Conservation (phyloP, 2,329 filamentous ascomycete species). For the Xylaria sp. region DNA sequence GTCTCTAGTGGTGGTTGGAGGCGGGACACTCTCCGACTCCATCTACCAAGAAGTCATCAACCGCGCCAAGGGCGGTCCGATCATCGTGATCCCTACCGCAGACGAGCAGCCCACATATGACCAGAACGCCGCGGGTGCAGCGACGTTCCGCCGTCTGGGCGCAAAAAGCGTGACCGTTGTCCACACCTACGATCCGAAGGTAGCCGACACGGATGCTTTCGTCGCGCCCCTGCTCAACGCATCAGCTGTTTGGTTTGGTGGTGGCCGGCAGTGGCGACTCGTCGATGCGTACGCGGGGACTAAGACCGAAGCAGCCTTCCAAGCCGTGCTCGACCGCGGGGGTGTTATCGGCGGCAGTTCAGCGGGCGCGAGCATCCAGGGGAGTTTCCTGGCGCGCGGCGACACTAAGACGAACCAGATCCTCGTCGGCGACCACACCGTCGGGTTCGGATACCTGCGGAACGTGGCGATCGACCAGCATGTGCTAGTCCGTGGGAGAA, state of each 20-base stretch:
- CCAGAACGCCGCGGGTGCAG: slow-evolving; percentile 36
- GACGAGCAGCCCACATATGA: slow-evolving; percentile 38
- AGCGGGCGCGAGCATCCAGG: slow-evolving; percentile 43
- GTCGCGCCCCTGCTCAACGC: slow-evolving; percentile 36
- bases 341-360: slow-evolving; percentile 40
- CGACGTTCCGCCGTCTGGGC: slow-evolving; percentile 38
- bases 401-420: slow-evolving; percentile 42
- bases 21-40: slow-evolving; percentile 38
- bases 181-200: slow-evolving; percentile 41
- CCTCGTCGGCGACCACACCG: slow-evolving; percentile 41
- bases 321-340: slow-evolving; percentile 38
- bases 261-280: slow-evolving; percentile 43
- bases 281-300: slow-evolving; percentile 44
- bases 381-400: slow-evolving; percentile 41
- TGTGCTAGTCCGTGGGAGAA: slow-evolving; percentile 40
- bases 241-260: slow-evolving; percentile 41
- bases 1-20: slow-evolving; percentile 41
- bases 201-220: slow-evolving; percentile 43
- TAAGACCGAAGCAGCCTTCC: slow-evolving; percentile 38
- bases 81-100: slow-evolving; percentile 42
- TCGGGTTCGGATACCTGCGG: slow-evolving; percentile 41
- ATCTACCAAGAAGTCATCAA: slow-evolving; percentile 42
- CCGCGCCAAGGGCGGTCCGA: slow-evolving; percentile 38
- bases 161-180: slow-evolving; percentile 40
- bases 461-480: slow-evolving; percentile 43